Evolutionary conservation across 2,329 filamentous ascomycete genomes (phyloP).

Genomic region (Ceratocystis huliohia): DNA sequence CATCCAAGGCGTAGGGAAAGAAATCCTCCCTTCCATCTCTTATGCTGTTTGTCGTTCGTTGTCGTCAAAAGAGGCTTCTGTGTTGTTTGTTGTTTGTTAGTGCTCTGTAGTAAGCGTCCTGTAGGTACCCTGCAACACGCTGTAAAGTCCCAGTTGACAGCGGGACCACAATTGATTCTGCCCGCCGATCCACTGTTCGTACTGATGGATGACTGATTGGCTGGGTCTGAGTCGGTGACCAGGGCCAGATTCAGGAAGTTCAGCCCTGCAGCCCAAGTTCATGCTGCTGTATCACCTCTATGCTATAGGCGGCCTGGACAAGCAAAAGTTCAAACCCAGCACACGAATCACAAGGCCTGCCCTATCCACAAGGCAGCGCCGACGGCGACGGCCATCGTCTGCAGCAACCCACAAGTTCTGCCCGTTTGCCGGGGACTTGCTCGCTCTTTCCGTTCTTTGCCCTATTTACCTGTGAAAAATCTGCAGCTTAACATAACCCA

Average conservation of each 20-base stretch:
- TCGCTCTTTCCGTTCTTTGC: neutral
- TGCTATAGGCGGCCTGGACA: neutral
- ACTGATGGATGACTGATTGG: neutral
- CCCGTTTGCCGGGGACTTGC: neutral
- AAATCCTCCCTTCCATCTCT: neutral
- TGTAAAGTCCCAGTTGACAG: constrained; percentile 8
- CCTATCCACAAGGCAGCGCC: neutral
- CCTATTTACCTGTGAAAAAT: neutral
- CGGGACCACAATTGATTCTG: constrained; percentile 19
- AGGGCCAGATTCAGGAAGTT: neutral
- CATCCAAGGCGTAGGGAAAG: neutral
- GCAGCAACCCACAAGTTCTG: neutral
- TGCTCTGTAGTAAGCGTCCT: too few species aligned
- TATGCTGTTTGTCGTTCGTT: neutral
- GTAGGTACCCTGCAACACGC: neutral
- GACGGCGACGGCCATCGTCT: too few species aligned
- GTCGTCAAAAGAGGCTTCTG: neutral
- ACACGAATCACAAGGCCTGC: neutral
- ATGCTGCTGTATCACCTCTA: neutral
- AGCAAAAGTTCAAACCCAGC: neutral
- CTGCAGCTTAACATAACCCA: neutral
- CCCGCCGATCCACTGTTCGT: neutral
- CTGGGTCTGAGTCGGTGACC: neutral
- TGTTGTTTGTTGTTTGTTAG: neutral
- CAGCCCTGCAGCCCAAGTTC: neutral